Percentiles rank a stretch among this genome's conserved stretches.
phyloP scores from a whole-genome alignment of 2,329 filamentous ascomycete species.

The Plenodomus biglobosus region DNA sequence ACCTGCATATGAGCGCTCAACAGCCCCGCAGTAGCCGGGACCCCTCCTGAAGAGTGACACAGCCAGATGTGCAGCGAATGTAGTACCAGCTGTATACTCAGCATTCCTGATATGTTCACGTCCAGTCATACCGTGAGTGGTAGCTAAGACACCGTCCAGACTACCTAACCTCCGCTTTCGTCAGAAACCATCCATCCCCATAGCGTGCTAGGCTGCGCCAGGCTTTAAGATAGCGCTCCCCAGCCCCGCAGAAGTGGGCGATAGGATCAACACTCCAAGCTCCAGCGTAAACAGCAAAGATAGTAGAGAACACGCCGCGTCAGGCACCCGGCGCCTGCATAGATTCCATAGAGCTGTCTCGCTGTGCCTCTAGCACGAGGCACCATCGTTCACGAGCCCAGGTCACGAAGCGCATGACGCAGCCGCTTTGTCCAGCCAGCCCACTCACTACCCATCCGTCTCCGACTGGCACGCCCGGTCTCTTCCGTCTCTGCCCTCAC shows the following conservation, averaged over 20 bases:
- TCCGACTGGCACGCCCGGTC: constrained; percentile 17
- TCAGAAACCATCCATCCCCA: background rate
- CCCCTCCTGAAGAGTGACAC: constrained; percentile 1
- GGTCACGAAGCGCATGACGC: constrained; percentile 31
- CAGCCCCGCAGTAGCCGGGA: constrained; percentile 17
- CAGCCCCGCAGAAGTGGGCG: constrained; percentile 4
- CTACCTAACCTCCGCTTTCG: background rate
- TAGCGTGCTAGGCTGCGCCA: background rate
- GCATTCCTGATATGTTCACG: background rate
- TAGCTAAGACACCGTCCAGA: background rate
- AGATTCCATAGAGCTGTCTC: constrained; percentile 5
- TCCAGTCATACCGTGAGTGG: too few relatives aligned
- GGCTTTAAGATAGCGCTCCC: background rate
- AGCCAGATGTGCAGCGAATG: too few relatives aligned
- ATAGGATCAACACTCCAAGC: background rate
- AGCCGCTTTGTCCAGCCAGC: constrained; percentile 23
- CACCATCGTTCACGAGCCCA: constrained; percentile 20
- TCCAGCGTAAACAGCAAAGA: constrained; percentile 4
- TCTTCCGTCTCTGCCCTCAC: constrained; percentile 14
- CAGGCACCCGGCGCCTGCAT: constrained; percentile 16
- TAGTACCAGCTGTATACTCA: background rate
- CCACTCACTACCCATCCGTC: constrained; percentile 19
- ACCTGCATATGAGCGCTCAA: constrained; percentile 7
- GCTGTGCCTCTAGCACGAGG: constrained; percentile 19
- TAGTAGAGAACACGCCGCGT: constrained; percentile 13